These are phyloP conservation scores for Moesziomyces antarcticus DNA, from an alignment of 1,284 basidiomycete genomes.

Conservation along the genomic window DNA sequence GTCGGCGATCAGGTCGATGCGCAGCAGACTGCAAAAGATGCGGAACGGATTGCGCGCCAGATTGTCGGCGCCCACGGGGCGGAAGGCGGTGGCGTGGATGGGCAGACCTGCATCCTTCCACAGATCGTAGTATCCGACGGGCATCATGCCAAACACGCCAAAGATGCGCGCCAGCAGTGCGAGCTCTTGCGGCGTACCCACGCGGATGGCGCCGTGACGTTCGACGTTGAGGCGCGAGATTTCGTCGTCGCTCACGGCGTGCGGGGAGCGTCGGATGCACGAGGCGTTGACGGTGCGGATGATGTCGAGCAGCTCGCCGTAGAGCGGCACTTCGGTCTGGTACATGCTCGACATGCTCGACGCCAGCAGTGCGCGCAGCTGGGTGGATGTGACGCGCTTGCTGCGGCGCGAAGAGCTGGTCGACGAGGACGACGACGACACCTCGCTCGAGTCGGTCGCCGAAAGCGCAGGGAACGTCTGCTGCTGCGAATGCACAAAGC, in stretches of 20 bases:
- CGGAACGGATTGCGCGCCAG: slow-evolving; percentile 69
- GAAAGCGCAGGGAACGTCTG: slow-evolving; percentile 16
- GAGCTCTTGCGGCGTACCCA: slow-evolving; percentile 69
- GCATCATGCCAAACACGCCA: slow-evolving; percentile 68
- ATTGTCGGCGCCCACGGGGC: slow-evolving; percentile 61
- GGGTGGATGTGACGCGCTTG: slow-evolving; percentile 12
- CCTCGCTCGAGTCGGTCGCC: slow-evolving; percentile 12
- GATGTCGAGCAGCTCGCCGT: slow-evolving; percentile 69
- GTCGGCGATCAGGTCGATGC: slow-evolving; percentile 67
- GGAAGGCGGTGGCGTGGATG: slow-evolving; percentile 70
- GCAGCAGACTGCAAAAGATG: slow-evolving; percentile 69
- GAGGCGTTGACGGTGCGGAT: slow-evolving; percentile 68
- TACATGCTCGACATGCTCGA: slow-evolving; percentile 68
- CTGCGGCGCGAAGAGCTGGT: slow-evolving; percentile 3
- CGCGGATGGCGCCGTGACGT: slow-evolving; percentile 70
- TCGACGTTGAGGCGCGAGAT: slow-evolving; percentile 67
- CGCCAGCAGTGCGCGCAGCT: slow-evolving; percentile 68
- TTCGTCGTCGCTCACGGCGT: slow-evolving; percentile 49
- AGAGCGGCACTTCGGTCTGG: slow-evolving; percentile 69
- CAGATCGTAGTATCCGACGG: slow-evolving; percentile 70
- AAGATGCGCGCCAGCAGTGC: slow-evolving; percentile 68
- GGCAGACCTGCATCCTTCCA: slow-evolving; percentile 67
- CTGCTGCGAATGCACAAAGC: slow-evolving; percentile 15
- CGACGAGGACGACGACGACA: slow-evolving; percentile 11
- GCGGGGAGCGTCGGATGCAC: slow-evolving; percentile 21